Conservation (phyloP, 306 rosid species). For the Medicago arabica region DNA sequence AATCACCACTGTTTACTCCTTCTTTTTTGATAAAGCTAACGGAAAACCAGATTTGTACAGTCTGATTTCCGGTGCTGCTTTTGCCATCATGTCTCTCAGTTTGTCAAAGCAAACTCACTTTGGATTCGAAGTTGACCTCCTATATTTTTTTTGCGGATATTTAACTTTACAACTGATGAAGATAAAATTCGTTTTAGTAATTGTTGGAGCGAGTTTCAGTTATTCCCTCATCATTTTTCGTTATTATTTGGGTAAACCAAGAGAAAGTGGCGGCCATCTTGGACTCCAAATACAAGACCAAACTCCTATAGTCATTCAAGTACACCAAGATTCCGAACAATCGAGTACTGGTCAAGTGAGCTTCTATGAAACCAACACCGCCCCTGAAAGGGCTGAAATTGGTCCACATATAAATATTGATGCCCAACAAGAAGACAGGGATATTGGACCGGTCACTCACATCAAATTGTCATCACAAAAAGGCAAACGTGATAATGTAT, state of each 20-base stretch:
- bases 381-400: too few species aligned
- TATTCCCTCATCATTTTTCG: background rate
- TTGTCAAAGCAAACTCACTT: background rate
- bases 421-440: background rate
- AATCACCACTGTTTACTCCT: constrained; percentile 7
- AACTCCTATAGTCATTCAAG: background rate
- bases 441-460: background rate
- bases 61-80: constrained; percentile 48
- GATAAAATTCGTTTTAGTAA: background rate
- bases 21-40: background rate
- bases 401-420: background rate
- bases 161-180: constrained; percentile 5
- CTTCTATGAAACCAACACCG: too few species aligned
- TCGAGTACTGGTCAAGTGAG: background rate
- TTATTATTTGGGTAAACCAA: background rate
- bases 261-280: background rate
- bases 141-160: constrained; percentile 49
- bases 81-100: constrained; percentile 19
- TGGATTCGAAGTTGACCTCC: background rate
- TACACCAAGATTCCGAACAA: background rate
- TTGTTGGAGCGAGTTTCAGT: background rate
- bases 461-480: background rate
- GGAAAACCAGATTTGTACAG: constrained; percentile 3
- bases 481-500: background rate
- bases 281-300: background rate